These are phyloP conservation scores for Pseudocercospora ulei DNA, from an alignment of 2,329 filamentous ascomycete species.

Conservation along the genomic window DNA sequence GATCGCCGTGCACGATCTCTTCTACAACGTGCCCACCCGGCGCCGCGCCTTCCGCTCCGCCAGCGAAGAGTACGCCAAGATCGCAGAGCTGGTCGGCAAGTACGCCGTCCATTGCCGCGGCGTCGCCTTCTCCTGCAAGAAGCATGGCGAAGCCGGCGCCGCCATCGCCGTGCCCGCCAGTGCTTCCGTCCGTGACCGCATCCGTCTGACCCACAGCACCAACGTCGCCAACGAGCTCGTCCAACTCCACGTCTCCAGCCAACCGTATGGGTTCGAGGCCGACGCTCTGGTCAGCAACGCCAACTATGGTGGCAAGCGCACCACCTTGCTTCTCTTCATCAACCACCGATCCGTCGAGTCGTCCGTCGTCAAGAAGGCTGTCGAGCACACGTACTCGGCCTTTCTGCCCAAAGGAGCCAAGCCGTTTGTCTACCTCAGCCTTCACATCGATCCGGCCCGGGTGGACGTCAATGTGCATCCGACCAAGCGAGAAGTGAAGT, in stretches of 20 bases:
- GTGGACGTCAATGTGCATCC: constrained; percentile 98
- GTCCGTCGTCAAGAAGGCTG: constrained; percentile 69
- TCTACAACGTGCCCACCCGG: constrained; percentile 89
- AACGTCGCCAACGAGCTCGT: constrained; percentile 81
- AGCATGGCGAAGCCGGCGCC: constrained; percentile 76
- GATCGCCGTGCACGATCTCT: constrained; percentile 89
- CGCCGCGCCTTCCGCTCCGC: constrained; percentile 81
- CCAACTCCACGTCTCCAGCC: constrained; percentile 60
- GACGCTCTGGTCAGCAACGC: constrained; percentile 79
- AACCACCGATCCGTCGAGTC: constrained; percentile 94
- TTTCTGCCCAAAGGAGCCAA: constrained; percentile 91
- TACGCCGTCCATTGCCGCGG: constrained; percentile 86
- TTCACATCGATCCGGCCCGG: constrained; percentile 82
- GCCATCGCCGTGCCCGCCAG: constrained; percentile 68
- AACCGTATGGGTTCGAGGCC: constrained; percentile 73
- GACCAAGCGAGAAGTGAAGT: constrained; percentile 93
- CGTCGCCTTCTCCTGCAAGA: constrained; percentile 96
- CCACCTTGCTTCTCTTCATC: constrained; percentile 81
- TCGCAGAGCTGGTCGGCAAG: constrained; percentile 83
- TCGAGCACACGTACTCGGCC: constrained; percentile 79
- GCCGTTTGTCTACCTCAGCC: constrained; percentile 82
- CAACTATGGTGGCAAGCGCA: constrained; percentile 89
- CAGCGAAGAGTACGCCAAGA: constrained; percentile 95
- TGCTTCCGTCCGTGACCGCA: constrained; percentile 67
- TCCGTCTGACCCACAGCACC: constrained; percentile 80